Percentiles rank a stretch among this genome's conserved stretches.
Conservation (phyloP, 148 eudicot genomes). For the Vaccinium macrocarpon region DNA sequence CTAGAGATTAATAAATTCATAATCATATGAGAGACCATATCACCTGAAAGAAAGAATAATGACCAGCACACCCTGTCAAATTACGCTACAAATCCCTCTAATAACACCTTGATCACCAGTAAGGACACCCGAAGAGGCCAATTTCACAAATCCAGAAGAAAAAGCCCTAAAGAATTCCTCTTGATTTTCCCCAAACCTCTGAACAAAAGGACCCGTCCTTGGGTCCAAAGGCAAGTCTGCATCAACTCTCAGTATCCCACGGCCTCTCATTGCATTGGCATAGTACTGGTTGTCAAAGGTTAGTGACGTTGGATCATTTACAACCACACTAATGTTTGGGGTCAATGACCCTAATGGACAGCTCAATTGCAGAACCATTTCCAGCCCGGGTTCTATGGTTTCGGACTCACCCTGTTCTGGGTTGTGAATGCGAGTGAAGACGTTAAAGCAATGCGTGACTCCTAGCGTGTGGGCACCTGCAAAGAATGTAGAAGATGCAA, state of each 20-base stretch:
- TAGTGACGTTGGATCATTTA: conserved; percentile 41
- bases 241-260: conserved; percentile 45
- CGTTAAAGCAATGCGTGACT: conserved; percentile 49
- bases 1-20: background rate
- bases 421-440: conserved; percentile 29
- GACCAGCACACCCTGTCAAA: background rate
- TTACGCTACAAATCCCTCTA: conserved; percentile 34
- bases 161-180: conserved; percentile 40
- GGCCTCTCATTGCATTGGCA: conserved; percentile 27
- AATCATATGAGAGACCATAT: background rate
- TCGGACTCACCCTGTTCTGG: conserved; percentile 12
- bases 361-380: conserved; percentile 24
- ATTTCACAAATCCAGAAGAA: conserved; percentile 54
- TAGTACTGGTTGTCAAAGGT: conserved; percentile 51
- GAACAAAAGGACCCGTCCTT: conserved; percentile 29
- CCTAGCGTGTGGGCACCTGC: conserved; percentile 66
- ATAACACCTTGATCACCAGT: conserved; percentile 48
- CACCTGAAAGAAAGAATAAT: background rate
- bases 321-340: conserved; percentile 28
- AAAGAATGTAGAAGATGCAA: background rate
- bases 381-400: conserved; percentile 23
- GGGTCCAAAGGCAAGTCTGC: conserved; percentile 36
- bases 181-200: conserved; percentile 34
- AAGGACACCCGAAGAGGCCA: conserved; percentile 43
- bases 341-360: conserved; percentile 29